Percentiles rank a stretch among this genome's conserved stretches.
Conservation (phyloP, 2,329 filamentous ascomycete species). For the Fusarium camptoceras region DNA sequence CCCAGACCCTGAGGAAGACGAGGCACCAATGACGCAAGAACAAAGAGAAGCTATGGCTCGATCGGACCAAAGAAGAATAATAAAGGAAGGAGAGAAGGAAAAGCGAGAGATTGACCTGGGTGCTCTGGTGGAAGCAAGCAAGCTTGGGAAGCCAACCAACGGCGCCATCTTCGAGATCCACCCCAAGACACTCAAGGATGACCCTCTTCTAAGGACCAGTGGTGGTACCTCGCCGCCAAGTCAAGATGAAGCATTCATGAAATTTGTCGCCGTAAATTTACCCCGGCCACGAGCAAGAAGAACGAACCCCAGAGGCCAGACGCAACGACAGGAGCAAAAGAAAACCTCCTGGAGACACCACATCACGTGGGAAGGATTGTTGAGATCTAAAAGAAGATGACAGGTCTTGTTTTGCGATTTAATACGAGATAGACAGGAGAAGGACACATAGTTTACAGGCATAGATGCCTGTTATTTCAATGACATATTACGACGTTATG, state of each 20-base stretch:
- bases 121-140: constrained; percentile 50
- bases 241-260: constrained; percentile 53
- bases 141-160: constrained; percentile 39
- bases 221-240: constrained; percentile 54
- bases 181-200: constrained; percentile 54
- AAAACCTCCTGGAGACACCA: constrained; percentile 28
- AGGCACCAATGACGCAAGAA: constrained; percentile 41
- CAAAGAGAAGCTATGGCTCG: constrained; percentile 41
- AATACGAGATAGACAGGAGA: background rate
- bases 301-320: background rate
- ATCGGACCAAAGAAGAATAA: constrained; percentile 31
- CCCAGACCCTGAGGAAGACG: constrained; percentile 23
- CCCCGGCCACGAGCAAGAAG: constrained; percentile 12
- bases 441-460: constrained; percentile 4
- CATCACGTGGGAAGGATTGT: constrained; percentile 43
- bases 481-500: constrained; percentile 43
- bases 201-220: constrained; percentile 51
- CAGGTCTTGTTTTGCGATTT: background rate
- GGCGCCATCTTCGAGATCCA: constrained; percentile 55
- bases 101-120: constrained; percentile 48
- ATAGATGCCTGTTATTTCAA: constrained; percentile 8
- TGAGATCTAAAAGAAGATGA: constrained; percentile 43
- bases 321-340: constrained; percentile 19
- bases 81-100: constrained; percentile 33
- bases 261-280: constrained; percentile 40